Base-by-base conservation (phyloP, 805 yeast species). In the Lachancea nothofagi region DNA sequence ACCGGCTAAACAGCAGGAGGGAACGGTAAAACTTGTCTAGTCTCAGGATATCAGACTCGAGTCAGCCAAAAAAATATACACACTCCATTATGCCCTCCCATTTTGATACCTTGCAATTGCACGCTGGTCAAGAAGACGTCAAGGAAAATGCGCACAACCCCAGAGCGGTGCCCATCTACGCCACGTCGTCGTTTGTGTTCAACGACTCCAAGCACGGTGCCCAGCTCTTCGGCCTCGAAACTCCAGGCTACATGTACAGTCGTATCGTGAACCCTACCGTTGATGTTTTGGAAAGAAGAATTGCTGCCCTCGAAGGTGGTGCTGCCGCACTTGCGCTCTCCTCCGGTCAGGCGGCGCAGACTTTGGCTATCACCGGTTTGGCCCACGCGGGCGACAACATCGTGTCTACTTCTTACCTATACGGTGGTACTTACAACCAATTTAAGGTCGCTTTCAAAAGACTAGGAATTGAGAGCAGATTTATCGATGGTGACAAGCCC, bases 301-400 rank as follows among this genome's bases (percentile, higher is more conserved):
- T 90, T 44, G 94, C 96, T 40, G 94, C 94, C 37, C 74, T 90
- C 45, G 98, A 90, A 67, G 82, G 83, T 42, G 98, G 97, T 57
- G 80, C 79, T 37, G 95, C 83, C 44, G 97, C 95, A 3, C 66
- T 90, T 41, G 94, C 96, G 5, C 81, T 83, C 19, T 65, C 95
- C 17, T 88, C 97, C n/a, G 98, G 98, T 46, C 96, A 89, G 67
- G 90, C 97, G 40, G 97, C 97, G 20, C 96, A 89, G 63, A 77
- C 87, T 50, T 59, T 83, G 43, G 95, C 96, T 15, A 70, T 88
- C 60, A 73, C 84, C 25, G 86, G 86, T 41, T 72, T 88, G 51
- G 94, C 96, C 27, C 87, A 83, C 51, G 63, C 77, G 41, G 97
- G 97, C 53, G 95, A 87, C 60, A 93, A 93, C 68, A 75, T 90